Percentiles rank a stretch among this genome's conserved stretches.
Conservation (phyloP, 805 yeast species). For the Barnettozyma californica region DNA sequence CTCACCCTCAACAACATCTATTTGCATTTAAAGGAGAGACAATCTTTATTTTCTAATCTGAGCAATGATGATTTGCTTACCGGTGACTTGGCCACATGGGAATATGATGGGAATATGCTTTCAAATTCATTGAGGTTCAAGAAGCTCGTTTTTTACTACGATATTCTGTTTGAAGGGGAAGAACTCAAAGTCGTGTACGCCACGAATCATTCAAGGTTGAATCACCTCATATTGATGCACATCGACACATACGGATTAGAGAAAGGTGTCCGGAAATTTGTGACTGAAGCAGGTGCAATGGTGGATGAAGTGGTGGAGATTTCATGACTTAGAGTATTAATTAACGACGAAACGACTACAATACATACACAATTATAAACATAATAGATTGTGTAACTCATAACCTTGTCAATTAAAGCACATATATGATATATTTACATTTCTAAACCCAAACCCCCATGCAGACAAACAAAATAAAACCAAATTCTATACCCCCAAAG, state of each 20-base stretch:
- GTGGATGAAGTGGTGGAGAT: not conserved
- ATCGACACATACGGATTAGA: conserved; percentile 6
- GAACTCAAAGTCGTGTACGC: conserved; percentile 3
- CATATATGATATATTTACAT: not conserved
- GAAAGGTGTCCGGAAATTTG: conserved; percentile 3
- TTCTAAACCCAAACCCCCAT: not conserved
- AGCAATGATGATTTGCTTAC: not conserved
- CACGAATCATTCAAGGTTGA: not conserved
- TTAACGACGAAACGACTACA: not conserved
- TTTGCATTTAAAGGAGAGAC: conserved; percentile 11
- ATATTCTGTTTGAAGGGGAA: conserved; percentile 5
- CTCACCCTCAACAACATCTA: conserved; percentile 16
- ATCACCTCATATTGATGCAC: not conserved
- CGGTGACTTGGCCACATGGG: not conserved
- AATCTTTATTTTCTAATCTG: conserved; percentile 2
- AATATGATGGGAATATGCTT: not conserved
- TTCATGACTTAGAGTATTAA: not conserved
- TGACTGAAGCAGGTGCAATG: not conserved
- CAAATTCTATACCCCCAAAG: not conserved
- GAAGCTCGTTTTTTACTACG: conserved; percentile 1
- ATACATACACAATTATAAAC: not conserved
- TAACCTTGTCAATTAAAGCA: not conserved
- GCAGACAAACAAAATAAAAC: not conserved
- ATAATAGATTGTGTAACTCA: not conserved
- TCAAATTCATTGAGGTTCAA: conserved; percentile 2